phyloP scores from a whole-genome alignment of 2,329 filamentous ascomycete genomes.

The Aspergillus versicolor region DNA sequence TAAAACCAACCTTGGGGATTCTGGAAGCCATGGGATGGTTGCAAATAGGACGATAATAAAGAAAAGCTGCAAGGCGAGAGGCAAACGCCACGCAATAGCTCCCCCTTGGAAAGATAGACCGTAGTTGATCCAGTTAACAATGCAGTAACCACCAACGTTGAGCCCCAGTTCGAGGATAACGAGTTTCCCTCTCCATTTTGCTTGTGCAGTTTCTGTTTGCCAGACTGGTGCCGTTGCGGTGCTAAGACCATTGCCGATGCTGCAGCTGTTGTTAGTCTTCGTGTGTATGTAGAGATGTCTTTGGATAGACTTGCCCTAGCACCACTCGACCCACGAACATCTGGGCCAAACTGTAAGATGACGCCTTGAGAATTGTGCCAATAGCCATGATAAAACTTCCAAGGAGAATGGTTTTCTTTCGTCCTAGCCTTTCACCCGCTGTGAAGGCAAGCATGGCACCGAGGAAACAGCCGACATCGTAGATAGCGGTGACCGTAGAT shows the following conservation, averaged over 20 bases:
- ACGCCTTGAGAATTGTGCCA: constrained; percentile 50
- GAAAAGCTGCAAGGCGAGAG: constrained; percentile 51
- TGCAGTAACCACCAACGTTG: constrained; percentile 51
- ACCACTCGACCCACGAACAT: constrained; percentile 55
- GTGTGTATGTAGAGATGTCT: neutral
- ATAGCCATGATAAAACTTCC: constrained; percentile 51
- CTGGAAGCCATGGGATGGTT: constrained; percentile 40
- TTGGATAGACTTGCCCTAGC: constrained; percentile 4
- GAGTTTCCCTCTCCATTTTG: constrained; percentile 46
- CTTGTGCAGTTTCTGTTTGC: constrained; percentile 52
- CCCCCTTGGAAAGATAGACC: constrained; percentile 49
- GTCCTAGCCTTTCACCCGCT: constrained; percentile 48
- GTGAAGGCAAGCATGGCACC: constrained; percentile 50
- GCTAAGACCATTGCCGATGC: constrained; percentile 45
- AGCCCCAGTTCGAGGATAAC: constrained; percentile 52
- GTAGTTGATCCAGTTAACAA: constrained; percentile 55
- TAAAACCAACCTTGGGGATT: constrained; percentile 20
- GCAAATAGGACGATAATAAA: constrained; percentile 49
- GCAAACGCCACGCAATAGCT: constrained; percentile 46
- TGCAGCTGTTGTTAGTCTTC: neutral
- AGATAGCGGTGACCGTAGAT: constrained; percentile 56
- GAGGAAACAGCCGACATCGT: constrained; percentile 61
- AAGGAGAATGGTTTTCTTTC: constrained; percentile 48
- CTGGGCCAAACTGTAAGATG: constrained; percentile 44
- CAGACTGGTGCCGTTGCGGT: constrained; percentile 52